These are phyloP conservation scores for Aspergillus conjunctus DNA, from an alignment of 495 filamentous ascomycete species.

Conservation along the genomic window DNA sequence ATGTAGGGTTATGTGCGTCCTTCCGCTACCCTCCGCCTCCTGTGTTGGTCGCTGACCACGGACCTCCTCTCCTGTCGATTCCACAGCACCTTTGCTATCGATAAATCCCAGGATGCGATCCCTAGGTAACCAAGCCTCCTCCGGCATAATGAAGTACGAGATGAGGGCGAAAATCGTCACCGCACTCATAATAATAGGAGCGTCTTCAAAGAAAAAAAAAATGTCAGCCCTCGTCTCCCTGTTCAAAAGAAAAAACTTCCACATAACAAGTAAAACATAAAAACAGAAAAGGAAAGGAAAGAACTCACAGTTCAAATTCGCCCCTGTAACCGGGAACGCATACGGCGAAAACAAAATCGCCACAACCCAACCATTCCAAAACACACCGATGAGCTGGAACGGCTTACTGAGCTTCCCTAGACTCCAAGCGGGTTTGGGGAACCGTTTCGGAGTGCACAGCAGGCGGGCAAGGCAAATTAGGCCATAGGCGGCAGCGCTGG, in stretches of 20 bases:
- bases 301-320: conserved; percentile 49
- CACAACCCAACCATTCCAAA: conserved; percentile 56
- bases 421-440: conserved; percentile 51
- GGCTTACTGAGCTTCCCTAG: conserved; percentile 48
- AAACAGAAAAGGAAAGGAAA: not conserved
- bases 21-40: not conserved
- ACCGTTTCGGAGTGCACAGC: conserved; percentile 48
- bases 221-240: too few species aligned
- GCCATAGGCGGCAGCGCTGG: conserved; percentile 56
- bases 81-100: conserved; percentile 46
- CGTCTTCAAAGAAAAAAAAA: conserved; percentile 31
- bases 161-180: conserved; percentile 51
- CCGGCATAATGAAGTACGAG: conserved; percentile 52
- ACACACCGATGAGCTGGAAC: conserved; percentile 51
- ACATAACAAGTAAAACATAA: not conserved
- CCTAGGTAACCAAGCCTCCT: conserved; percentile 47
- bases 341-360: conserved; percentile 53
- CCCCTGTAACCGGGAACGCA: conserved; percentile 45
- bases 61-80: conserved; percentile 30
- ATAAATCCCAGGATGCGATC: conserved; percentile 49
- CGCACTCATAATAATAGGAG: conserved; percentile 52
- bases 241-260: too few species aligned
- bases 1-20: not conserved
- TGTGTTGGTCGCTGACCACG: not conserved
- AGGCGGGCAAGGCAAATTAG: conserved; percentile 55